These are phyloP conservation scores for Fusarium devonianum DNA, from an alignment of 2,329 filamentous ascomycete genomes.

Conservation along the genomic window DNA sequence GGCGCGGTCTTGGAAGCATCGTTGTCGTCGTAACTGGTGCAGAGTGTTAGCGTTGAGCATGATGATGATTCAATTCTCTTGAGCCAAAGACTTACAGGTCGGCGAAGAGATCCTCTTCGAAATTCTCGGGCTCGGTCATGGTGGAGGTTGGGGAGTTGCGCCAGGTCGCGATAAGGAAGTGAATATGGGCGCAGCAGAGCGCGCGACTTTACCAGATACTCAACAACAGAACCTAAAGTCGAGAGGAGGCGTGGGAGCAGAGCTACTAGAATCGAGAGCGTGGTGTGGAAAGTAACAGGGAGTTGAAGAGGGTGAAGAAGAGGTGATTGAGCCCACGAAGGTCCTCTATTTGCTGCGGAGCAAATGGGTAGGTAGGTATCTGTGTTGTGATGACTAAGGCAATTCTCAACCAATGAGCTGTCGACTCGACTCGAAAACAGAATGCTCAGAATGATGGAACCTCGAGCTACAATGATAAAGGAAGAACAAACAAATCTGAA, in stretches of 20 bases:
- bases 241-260: neutral
- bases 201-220: conserved; percentile 7
- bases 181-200: conserved; percentile 7
- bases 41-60: conserved; percentile 10
- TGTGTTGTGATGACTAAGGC: conserved; percentile 34
- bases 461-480: neutral
- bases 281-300: conserved; percentile 10
- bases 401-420: conserved; percentile 15
- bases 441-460: too few species aligned
- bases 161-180: conserved; percentile 12
- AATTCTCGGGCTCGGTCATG: conserved; percentile 83
- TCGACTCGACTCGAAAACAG: conserved; percentile 10
- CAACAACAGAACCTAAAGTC: neutral
- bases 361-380: conserved; percentile 23
- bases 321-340: conserved; percentile 29
- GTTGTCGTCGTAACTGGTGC: conserved; percentile 70
- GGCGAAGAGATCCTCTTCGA: conserved; percentile 94
- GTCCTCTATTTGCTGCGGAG: conserved; percentile 31
- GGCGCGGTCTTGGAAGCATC: conserved; percentile 53
- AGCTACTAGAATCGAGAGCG: conserved; percentile 3
- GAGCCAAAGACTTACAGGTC: conserved; percentile 75
- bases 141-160: conserved; percentile 24
- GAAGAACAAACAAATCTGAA: neutral
- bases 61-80: too few species aligned
- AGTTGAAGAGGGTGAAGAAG: conserved; percentile 13